These are phyloP conservation scores for Skeletonema potamos DNA, from an alignment of 108 stramenopile genomes.

Conservation along the genomic window DNA sequence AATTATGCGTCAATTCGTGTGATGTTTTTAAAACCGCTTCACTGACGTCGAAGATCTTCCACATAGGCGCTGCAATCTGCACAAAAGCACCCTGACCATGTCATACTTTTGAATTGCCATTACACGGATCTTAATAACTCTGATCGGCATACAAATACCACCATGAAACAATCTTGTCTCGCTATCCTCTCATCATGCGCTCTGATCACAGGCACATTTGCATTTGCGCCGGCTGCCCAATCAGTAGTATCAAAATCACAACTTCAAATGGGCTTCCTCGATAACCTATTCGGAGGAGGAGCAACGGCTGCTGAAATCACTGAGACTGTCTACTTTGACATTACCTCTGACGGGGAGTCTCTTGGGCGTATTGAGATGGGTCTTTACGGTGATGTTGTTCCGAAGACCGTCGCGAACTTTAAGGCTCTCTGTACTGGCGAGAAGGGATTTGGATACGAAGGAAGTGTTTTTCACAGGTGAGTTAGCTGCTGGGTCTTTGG, in stretches of 20 bases:
- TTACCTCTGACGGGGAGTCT: conserved; percentile 70
- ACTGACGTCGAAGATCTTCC: too few relatives aligned
- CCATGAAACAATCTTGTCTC: background rate
- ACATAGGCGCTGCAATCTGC: too few relatives aligned
- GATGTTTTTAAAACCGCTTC: background rate
- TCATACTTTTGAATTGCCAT: too few relatives aligned
- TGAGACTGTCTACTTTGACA: conserved; percentile 90
- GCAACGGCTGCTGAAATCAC: conserved; percentile 80
- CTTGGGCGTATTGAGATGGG: conserved; percentile 89
- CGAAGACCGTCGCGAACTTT: conserved; percentile 92
- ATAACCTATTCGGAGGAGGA: conserved; percentile 46
- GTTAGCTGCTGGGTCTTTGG: background rate
- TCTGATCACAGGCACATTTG: background rate
- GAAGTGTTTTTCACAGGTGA: conserved; percentile 71
- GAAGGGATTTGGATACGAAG: conserved; percentile 89
- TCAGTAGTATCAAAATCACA: background rate
- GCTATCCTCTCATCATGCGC: background rate
- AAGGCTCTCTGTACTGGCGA: conserved; percentile 85
- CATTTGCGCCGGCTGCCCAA: background rate
- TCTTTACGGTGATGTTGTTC: conserved; percentile 82
- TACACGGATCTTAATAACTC: too few relatives aligned
- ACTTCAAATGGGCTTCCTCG: conserved; percentile 35
- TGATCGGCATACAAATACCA: too few relatives aligned
- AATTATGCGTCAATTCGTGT: background rate
- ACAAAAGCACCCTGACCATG: too few relatives aligned